Evolutionary conservation across 148 eudicot species (phyloP).

Genomic region (Cornus florida): DNA sequence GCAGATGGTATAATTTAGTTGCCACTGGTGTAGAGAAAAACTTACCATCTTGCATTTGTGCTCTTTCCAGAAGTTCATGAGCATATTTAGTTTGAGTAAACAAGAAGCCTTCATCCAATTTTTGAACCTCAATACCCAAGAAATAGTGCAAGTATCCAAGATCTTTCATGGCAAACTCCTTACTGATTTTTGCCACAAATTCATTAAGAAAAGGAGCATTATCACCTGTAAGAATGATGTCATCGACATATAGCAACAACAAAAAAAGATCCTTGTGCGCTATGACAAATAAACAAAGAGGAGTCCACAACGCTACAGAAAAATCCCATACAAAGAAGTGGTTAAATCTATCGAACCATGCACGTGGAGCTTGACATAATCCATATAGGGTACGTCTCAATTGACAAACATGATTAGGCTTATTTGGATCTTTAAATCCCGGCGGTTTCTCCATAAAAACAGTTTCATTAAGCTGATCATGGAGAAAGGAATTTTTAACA

Average conservation of each 20-base stretch:
- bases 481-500: background rate
- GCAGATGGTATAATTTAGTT: background rate
- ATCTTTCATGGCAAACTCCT: background rate
- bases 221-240: too few relatives aligned
- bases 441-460: conserved; percentile 1
- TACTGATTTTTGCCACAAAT: background rate
- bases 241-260: background rate
- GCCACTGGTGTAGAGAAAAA: background rate
- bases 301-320: background rate
- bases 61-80: too few relatives aligned
- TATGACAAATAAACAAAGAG: background rate
- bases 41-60: background rate
- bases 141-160: background rate
- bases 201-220: background rate
- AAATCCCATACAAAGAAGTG: background rate
- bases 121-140: background rate
- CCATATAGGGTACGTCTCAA: background rate
- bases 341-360: background rate
- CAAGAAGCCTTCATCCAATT: background rate
- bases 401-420: background rate
- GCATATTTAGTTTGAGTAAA: too few relatives aligned
- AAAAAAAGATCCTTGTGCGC: background rate
- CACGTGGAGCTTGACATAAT: background rate
- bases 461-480: background rate
- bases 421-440: background rate